Evolutionary conservation across 2,329 filamentous ascomycete genomes (phyloP).

Genomic region (Ploettnerulaceae sp.): DNA sequence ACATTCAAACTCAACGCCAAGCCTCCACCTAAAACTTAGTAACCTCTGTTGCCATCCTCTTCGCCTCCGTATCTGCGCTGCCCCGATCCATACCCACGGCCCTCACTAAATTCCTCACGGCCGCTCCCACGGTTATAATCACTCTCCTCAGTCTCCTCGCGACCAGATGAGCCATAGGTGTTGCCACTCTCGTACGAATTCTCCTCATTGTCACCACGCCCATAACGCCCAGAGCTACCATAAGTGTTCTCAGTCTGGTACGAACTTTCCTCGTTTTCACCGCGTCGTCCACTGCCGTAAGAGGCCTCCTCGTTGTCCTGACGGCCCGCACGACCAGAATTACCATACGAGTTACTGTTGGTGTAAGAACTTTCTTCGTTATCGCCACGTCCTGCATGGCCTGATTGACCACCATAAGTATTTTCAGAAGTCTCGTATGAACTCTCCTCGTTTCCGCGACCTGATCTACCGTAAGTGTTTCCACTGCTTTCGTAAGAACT

Average conservation of each 20-base stretch:
- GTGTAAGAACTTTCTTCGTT: too few relatives aligned
- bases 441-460: too few relatives aligned
- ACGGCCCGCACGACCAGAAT: neutral
- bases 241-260: conserved; percentile 3
- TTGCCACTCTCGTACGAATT: neutral
- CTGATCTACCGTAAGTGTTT: too few relatives aligned
- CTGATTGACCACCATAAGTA: too few relatives aligned
- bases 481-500: neutral
- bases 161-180: neutral
- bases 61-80: conserved; percentile 1
- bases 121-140: too few relatives aligned
- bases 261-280: neutral
- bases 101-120: conserved; percentile 4
- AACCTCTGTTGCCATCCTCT: conserved; percentile 7
- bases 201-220: neutral
- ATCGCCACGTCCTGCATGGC: too few relatives aligned
- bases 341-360: conserved; percentile 6
- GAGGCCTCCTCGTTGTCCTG: neutral
- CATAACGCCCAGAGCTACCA: neutral
- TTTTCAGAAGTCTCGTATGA: too few relatives aligned
- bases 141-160: conserved; percentile 1
- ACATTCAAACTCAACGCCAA: neutral
- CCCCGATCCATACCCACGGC: neutral
- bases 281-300: neutral
- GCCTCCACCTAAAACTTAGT: neutral